Conservation (phyloP, 108 stramenopile species). For the Cyclotella atomus region DNA sequence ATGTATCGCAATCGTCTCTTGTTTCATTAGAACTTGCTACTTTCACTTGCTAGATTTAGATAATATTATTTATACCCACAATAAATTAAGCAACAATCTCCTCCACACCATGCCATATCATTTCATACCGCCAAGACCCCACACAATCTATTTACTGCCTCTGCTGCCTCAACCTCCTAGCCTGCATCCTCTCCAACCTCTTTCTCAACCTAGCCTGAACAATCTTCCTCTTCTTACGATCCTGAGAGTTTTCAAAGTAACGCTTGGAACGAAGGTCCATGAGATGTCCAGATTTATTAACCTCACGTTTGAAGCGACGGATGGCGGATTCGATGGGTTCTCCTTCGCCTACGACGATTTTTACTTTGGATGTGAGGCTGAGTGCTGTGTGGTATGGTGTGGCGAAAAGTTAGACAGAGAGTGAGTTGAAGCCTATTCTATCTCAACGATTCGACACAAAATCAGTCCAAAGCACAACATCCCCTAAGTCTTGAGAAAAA, state of each 20-base stretch:
- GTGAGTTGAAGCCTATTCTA: not conserved
- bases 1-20: no score
- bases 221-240: conserved; percentile 89
- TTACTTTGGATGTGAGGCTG: conserved; percentile 59
- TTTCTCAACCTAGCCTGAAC: conserved; percentile 85
- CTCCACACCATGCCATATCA: not conserved
- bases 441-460: not conserved
- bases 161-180: conserved; percentile 68
- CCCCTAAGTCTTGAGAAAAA: no score
- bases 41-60: no score
- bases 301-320: conserved; percentile 91
- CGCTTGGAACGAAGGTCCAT: conserved; percentile 88
- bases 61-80: no score
- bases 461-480: not conserved
- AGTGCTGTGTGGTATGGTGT: not conserved
- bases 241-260: conserved; percentile 89
- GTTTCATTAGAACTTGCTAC: no score
- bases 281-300: conserved; percentile 91
- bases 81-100: not conserved
- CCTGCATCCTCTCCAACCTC: conserved; percentile 90
- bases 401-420: not conserved
- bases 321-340: conserved; percentile 89
- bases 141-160: conserved; percentile 17
- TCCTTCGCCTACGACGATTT: conserved; percentile 79
- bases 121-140: no score